Conservation (phyloP, 768 basidiomycete species). For the Cystofilobasidium ferigula region DNA sequence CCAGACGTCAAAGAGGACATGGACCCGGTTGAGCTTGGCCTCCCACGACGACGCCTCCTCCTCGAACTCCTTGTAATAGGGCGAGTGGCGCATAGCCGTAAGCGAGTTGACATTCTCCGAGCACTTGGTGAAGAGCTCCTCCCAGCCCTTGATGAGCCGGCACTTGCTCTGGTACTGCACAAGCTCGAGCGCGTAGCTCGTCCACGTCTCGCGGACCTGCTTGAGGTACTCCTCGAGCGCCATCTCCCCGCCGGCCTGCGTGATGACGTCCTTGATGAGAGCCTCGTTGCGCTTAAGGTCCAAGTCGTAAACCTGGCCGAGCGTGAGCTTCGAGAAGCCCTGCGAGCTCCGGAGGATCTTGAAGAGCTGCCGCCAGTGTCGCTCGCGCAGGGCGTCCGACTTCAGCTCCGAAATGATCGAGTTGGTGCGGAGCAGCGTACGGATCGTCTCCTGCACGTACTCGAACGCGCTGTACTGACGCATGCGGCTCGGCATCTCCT, state of each 20-base stretch:
- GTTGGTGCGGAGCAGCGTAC: constrained; percentile 79
- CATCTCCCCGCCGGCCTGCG: constrained; percentile 91
- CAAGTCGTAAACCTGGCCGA: constrained; percentile 93
- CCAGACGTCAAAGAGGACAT: constrained; percentile 97
- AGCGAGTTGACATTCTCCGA: constrained; percentile 93
- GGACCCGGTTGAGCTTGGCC: constrained; percentile 89
- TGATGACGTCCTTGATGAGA: constrained; percentile 83
- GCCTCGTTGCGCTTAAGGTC: constrained; percentile 88
- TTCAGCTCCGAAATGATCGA: constrained; percentile 82
- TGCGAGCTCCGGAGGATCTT: constrained; percentile 46
- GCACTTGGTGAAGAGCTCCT: constrained; percentile 92
- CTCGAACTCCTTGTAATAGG: constrained; percentile 76
- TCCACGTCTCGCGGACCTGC: constrained; percentile 95
- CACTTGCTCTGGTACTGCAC: constrained; percentile 99
- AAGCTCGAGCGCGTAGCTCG: constrained; percentile 84
- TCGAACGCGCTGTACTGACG: constrained; percentile 98
- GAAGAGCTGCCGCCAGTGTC: constrained; percentile 97
- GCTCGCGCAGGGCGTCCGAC: constrained; percentile 90
- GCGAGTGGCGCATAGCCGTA: constrained; percentile 92
- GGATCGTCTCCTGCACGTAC: constrained; percentile 84
- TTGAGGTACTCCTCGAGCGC: constrained; percentile 39
- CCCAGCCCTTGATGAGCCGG: constrained; percentile 92
- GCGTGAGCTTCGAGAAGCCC: constrained; percentile 59
- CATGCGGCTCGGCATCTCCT: constrained; percentile 99
- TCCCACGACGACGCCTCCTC: constrained; percentile 76